phyloP scores from a whole-genome alignment of 805 yeast species.

The Metschnikowia amazonensis region DNA sequence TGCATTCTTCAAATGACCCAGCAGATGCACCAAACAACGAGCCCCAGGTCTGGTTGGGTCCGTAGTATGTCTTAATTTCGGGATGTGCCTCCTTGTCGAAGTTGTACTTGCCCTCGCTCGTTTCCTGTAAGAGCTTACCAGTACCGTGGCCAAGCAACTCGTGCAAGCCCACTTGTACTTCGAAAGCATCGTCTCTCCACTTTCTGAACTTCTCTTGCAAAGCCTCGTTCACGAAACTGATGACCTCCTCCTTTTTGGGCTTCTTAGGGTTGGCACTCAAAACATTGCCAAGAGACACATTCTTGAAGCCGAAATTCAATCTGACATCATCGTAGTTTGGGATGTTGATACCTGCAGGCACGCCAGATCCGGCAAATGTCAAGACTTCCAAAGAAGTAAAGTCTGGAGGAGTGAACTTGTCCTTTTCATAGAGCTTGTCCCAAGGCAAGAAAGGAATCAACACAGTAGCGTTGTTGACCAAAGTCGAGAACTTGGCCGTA shows the following conservation, averaged over 20 bases:
- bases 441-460: slow-evolving; percentile 74
- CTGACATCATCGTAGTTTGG: slow-evolving; percentile 92
- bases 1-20: slow-evolving; percentile 88
- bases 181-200: slow-evolving; percentile 79
- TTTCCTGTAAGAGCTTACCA: slow-evolving; percentile 67
- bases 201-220: slow-evolving; percentile 59
- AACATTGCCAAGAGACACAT: slow-evolving; percentile 85
- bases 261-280: slow-evolving; percentile 62
- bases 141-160: slow-evolving; percentile 90
- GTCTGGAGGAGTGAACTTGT: slow-evolving; percentile 86
- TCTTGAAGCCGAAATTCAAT: slow-evolving; percentile 79
- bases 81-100: slow-evolving; percentile 67
- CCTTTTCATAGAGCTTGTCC: slow-evolving; percentile 73
- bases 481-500: slow-evolving; percentile 69
- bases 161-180: slow-evolving; percentile 91
- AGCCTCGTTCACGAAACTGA: slow-evolving; percentile 57
- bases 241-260: slow-evolving; percentile 61
- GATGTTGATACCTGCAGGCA: slow-evolving; percentile 90
- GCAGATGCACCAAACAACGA: slow-evolving; percentile 76
- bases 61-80: slow-evolving; percentile 66
- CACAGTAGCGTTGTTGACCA: slow-evolving; percentile 63
- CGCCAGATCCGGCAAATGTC: slow-evolving; percentile 85
- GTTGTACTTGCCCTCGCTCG: slow-evolving; percentile 60
- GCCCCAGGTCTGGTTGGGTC: slow-evolving; percentile 87
- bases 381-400: slow-evolving; percentile 86